Evolutionary conservation across 768 basidiomycete genomes (phyloP), one percentile per base, ranked within the genome.

Genomic region (Collybiopsis confluens): DNA sequence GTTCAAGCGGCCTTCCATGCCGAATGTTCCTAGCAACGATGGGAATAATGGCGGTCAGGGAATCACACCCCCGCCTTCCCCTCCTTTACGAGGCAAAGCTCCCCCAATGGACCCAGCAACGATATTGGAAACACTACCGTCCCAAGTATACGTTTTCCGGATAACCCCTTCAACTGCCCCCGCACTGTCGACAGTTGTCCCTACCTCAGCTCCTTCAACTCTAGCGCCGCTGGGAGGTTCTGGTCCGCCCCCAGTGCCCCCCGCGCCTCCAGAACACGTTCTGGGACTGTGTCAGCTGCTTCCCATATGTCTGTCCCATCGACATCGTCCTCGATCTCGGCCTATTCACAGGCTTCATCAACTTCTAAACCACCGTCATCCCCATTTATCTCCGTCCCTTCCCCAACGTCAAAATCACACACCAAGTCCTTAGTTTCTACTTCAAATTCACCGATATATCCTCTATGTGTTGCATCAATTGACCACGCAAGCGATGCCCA

Each of bases 381-480:
- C n/a, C 24, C 38, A 11, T 23, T 8, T 27, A 21, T 23, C n/a
- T 20, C 20, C 15, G 26, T 38, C 16, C 50, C 41, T 27, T 36
- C 33, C 2, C 16, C 23, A 8, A 42, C 40, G 16, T n/a, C 40
- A 5, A 33, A 33, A 33, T 5, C 30, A 6, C 30, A 33, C 13
- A 6, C 30, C 5, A 18, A 6, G 40, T 23, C 40, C 6, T 42
- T 16, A 7, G 40, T 6, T 5, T 42, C 40, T 42, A 42, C 40
- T 42, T 6, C 40, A 18, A 42, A 18, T 23, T 42, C 40, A 6
- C 6, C 40, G 16, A 76, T 86, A 16, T 90, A 96, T 66, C 91
- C 94, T 1, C 73, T 97, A 2, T 97, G 93, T 62, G 72, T 79
- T 10, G 81, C 80, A 16, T 85, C 89, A n/a, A 13, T 33, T 33